A percentile compares a stretch with the other conserved stretches of the same genome.
phyloP scores from a whole-genome alignment of 2,329 filamentous ascomycete species.

The Knufia petricola region DNA sequence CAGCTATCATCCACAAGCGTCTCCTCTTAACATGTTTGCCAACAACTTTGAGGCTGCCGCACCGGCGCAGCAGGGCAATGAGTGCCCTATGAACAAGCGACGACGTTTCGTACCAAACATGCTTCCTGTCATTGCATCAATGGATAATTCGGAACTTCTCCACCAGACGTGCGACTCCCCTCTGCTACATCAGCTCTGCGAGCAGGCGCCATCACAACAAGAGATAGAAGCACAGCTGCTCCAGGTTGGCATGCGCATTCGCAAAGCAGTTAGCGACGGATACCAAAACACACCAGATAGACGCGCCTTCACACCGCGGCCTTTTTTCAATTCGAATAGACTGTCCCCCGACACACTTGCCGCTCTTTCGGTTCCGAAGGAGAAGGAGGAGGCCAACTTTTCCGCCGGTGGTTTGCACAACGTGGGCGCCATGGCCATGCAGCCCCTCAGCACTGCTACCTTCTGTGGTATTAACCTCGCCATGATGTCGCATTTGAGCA shows the following conservation, averaged over 20 bases:
- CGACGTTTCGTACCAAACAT: constrained; percentile 37
- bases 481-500: constrained; percentile 28
- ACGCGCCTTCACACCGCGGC: constrained; percentile 22
- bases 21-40: constrained; percentile 5
- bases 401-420: constrained; percentile 57
- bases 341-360: constrained; percentile 22
- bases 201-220: constrained; percentile 32
- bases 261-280: constrained; percentile 86
- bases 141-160: constrained; percentile 10
- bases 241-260: constrained; percentile 84
- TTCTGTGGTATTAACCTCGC: constrained; percentile 19
- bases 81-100: constrained; percentile 30
- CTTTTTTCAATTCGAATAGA: constrained; percentile 18
- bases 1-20: not conserved
- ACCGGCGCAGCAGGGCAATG: not conserved
- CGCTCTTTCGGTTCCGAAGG: constrained; percentile 11
- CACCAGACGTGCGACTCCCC: constrained; percentile 14
- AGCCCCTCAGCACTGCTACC: constrained; percentile 37
- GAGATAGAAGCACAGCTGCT: constrained; percentile 69
- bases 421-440: constrained; percentile 57
- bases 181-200: constrained; percentile 29
- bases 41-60: not conserved
- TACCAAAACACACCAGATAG: constrained; percentile 60
- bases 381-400: constrained; percentile 12
- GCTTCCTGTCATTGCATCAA: constrained; percentile 20